Evolutionary conservation across 148 eudicot species (phyloP), one percentile per base, ranked within the genome.

Genomic region (Rhododendron simsii): DNA sequence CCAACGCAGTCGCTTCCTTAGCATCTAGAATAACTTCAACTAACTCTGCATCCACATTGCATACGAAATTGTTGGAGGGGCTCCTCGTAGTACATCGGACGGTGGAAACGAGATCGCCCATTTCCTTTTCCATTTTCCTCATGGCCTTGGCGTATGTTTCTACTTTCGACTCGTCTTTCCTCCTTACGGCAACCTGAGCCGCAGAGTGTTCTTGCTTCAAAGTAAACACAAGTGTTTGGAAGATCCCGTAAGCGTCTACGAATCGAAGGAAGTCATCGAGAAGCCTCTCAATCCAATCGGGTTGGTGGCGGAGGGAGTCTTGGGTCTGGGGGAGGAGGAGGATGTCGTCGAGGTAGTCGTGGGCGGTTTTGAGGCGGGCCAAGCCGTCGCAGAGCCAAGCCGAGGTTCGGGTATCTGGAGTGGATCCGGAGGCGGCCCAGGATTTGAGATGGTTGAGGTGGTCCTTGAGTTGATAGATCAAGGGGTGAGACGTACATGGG

Each of bases 281-380:
- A 85, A 95, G 93, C 91, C 87, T 95, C 89, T 95, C 96, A 57
- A 96, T 85, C 48, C 88, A 86, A 1, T 76, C 47, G 7, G 90
- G 20, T 13, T 65, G 84, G 2, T 87, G 83, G 50, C 90, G 87
- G 53, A 96, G 88, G 0, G 97, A 87, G 44, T 93, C 99, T 10
- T 91, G 94, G 0, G 97, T 91, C 83, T 89, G 94, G 0, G 95
- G 98, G 48, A 93, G 91, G 80, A 89, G 93, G 28, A 96, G 94
- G 71, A 94, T 88, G 57, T 94, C 95, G 86, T 94, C 98, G 16
- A 95, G 93, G 2, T 95, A 92, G 73, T 95, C 97, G 21, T 91
- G 90, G 41, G 94, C 86, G 45, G 86, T 33, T 85, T 90, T 91
- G 26, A 96, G 89, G 1, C 89, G 88, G 86, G 82, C 59, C 77